Percentiles rank a stretch among this genome's conserved stretches.
phyloP scores from a whole-genome alignment of 2,329 filamentous ascomycete genomes.

The Colletotrichum sojae region DNA sequence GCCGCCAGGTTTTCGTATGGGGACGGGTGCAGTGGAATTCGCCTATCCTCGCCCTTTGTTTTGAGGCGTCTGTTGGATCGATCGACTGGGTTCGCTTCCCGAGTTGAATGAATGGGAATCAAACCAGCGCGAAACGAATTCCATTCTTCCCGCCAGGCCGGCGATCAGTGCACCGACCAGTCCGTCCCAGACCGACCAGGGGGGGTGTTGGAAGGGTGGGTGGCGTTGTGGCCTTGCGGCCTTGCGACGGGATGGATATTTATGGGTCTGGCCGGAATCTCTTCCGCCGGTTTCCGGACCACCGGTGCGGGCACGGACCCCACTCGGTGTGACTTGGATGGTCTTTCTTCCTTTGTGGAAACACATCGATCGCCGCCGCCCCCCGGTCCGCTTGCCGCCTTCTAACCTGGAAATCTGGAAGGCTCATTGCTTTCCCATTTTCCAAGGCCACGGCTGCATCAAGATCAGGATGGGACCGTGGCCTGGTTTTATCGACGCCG shows the following conservation, averaged over 20 bases:
- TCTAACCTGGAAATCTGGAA: neutral
- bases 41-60: constrained; percentile 15
- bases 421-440: constrained; percentile 1
- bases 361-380: constrained; percentile 11
- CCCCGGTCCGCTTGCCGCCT: neutral
- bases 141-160: constrained; percentile 27
- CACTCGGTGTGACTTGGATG: constrained; percentile 29
- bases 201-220: neutral
- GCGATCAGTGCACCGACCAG: constrained; percentile 27
- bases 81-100: constrained; percentile 14
- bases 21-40: constrained; percentile 11
- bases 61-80: neutral
- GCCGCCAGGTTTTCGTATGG: no score
- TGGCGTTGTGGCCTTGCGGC: constrained; percentile 30
- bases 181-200: neutral
- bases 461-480: neutral
- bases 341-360: neutral
- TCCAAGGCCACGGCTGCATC: neutral
- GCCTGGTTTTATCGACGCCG: no score
- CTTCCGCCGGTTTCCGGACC: constrained; percentile 35
- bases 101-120: constrained; percentile 29
- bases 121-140: constrained; percentile 36
- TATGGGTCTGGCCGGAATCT: constrained; percentile 27
- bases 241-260: neutral
- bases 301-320: constrained; percentile 28